Percentiles rank a stretch among this genome's conserved stretches.
These are phyloP conservation scores for Tolypocladium nubicola DNA, from an alignment of 2,329 filamentous ascomycete genomes.

Conservation along the genomic window DNA sequence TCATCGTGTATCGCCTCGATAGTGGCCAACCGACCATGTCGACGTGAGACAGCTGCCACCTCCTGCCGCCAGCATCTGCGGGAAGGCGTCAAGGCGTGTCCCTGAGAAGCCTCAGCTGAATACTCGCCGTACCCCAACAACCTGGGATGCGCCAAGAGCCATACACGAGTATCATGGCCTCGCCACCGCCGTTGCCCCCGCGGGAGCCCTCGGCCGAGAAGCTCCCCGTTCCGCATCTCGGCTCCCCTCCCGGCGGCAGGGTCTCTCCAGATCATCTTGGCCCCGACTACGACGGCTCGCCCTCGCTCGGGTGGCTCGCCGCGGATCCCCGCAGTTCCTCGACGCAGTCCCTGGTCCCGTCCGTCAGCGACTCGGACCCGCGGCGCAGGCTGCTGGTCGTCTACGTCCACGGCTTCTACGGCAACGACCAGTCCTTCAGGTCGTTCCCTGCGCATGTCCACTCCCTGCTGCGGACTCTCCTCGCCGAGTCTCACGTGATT, in stretches of 20 bases:
- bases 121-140: not conserved
- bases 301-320: conserved; percentile 6
- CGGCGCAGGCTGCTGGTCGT: conserved; percentile 59
- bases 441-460: conserved; percentile 86
- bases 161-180: not conserved
- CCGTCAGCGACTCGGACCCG: conserved; percentile 9
- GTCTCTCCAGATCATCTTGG: not conserved
- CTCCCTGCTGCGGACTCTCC: conserved; percentile 52
- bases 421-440: conserved; percentile 76
- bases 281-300: not conserved
- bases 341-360: conserved; percentile 29
- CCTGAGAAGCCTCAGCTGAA: not conserved
- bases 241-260: not conserved
- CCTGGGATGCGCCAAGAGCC: not conserved
- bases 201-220: not conserved
- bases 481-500: conserved; percentile 65
- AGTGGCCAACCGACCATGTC: not conserved
- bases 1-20: not conserved
- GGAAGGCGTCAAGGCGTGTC: not conserved
- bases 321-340: conserved; percentile 39
- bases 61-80: not conserved
- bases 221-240: not conserved
- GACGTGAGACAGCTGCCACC: not conserved
- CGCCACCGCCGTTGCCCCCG: conserved; percentile 1
- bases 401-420: conserved; percentile 87